phyloP scores from a whole-genome alignment of 768 basidiomycete genomes.

The Tulasnella sp. region DNA sequence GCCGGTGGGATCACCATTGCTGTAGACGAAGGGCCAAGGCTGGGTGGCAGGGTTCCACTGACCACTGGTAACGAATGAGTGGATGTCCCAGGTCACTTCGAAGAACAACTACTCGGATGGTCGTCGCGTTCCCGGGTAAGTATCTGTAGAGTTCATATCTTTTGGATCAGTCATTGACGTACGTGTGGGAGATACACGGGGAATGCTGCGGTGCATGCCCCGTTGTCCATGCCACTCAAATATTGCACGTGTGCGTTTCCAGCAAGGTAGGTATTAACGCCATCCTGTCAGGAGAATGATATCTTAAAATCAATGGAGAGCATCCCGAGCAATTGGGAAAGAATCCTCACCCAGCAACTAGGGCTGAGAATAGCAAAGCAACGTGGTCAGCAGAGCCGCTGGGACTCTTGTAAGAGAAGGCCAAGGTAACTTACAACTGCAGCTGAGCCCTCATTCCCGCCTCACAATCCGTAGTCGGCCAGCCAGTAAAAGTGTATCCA shows the following conservation, averaged over 20 bases:
- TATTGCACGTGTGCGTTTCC: constrained; percentile 22
- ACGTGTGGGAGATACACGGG: constrained; percentile 13
- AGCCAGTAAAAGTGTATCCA: constrained; percentile 30
- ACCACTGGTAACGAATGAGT: constrained; percentile 12
- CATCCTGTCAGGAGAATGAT: constrained; percentile 12
- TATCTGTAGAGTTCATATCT: too few relatives aligned
- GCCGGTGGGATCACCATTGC: constrained; percentile 16
- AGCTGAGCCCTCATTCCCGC: constrained; percentile 27
- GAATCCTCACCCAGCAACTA: neutral
- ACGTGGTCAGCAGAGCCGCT: too few relatives aligned
- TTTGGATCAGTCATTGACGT: too few relatives aligned
- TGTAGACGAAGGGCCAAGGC: constrained; percentile 18
- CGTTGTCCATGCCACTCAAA: constrained; percentile 13
- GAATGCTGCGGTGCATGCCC: constrained; percentile 12
- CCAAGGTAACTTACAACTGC: neutral
- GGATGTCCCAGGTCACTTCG: constrained; percentile 18
- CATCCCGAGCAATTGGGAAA: too few relatives aligned
- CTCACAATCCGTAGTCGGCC: constrained; percentile 36
- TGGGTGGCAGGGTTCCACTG: neutral
- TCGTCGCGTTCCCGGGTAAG: too few relatives aligned
- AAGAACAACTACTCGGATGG: constrained; percentile 8
- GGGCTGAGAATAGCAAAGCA: too few relatives aligned
- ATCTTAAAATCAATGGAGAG: neutral
- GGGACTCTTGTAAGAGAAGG: neutral
- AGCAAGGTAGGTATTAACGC: constrained; percentile 34